These are phyloP conservation scores for Bipolaris bicolor DNA, from an alignment of 2,329 filamentous ascomycete genomes.

Conservation along the genomic window DNA sequence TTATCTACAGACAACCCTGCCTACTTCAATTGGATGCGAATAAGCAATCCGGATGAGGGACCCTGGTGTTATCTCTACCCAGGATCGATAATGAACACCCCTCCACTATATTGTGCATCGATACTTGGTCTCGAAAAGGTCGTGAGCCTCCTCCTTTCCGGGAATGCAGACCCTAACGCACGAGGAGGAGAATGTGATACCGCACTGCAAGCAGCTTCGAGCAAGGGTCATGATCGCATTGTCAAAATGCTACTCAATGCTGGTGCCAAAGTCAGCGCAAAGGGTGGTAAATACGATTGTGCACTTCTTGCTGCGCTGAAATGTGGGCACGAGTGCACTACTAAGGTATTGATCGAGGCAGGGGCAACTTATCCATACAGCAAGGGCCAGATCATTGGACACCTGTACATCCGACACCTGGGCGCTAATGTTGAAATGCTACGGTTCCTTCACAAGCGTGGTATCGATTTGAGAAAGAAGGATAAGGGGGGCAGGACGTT, in stretches of 20 bases:
- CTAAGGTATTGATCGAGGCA: slow-evolving; percentile 20
- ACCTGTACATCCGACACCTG: neutral
- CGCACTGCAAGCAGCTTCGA: slow-evolving; percentile 30
- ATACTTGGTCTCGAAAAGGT: slow-evolving; percentile 21
- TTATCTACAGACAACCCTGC: slow-evolving; percentile 16
- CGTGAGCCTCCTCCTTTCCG: slow-evolving; percentile 19
- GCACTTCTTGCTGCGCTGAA: slow-evolving; percentile 25
- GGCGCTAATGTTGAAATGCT: neutral
- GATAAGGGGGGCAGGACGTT: neutral
- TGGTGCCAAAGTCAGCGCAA: slow-evolving; percentile 21
- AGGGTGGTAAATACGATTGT: slow-evolving; percentile 16
- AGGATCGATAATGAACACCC: neutral
- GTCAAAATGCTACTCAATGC: slow-evolving; percentile 24
- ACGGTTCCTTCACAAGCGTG: neutral
- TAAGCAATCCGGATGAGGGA: slow-evolving; percentile 23
- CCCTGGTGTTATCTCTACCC: no score
- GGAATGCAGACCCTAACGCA: slow-evolving; percentile 27
- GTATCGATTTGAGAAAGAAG: neutral
- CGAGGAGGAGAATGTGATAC: slow-evolving; percentile 21
- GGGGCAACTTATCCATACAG: slow-evolving; percentile 13
- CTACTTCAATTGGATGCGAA: slow-evolving; percentile 28
- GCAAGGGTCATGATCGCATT: slow-evolving; percentile 23
- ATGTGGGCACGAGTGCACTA: neutral
- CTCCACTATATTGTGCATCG: slow-evolving; percentile 32
- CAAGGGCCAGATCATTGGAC: neutral